Evolutionary conservation across 768 basidiomycete genomes (phyloP), one percentile per base, ranked within the genome.

Genomic region (button mushroom (Agaricus bisporus)): DNA sequence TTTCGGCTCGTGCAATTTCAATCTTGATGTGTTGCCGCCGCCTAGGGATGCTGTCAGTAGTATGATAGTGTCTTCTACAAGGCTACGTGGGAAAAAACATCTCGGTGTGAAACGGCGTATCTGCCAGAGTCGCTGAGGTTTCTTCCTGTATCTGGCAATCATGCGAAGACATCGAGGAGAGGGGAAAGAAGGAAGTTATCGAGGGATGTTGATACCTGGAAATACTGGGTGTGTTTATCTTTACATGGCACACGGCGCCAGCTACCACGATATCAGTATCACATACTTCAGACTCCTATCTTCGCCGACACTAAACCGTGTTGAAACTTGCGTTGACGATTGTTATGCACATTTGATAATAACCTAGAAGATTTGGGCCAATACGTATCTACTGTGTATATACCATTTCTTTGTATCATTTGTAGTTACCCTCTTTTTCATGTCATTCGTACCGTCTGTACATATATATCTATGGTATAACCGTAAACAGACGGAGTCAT

Each of bases 111-210:
- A 25, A 37, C 53, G 47, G 26, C 53, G 53, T 17, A 42, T 46
- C 6, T 54, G 53, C 22, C 53, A 54, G 20, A 54, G 53, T 54
- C 53, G 53, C 20, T 54, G 47, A 54, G 14, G 12, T 20, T 6
- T 8, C 17, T 41, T 41, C 9, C 18, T 25, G 12, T 26, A 29
- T 39, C 41, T 48, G 8, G 5, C 15, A 12, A 25, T 18, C 12
- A n/a, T 18, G 28, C 22, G 17, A 15, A 14, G 43, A 53, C 12
- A 17, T 12, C 12, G 32, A 41, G 32, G 28, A 35, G 17, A 18
- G 36, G 26, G 7, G 44, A 32, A 26, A 26, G 17, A n/a, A 39
- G 36, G 2, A 49, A 45, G n/a, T 20, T 41, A 11, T 28, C 26
- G 25, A 37, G 35, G 26, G 37, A 45, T 46, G 26, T 11, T 44